Percentiles rank a stretch among this genome's conserved stretches.
Conservation (phyloP, 371 early-diverging fungal species). For the Actinomortierella wolfii region DNA sequence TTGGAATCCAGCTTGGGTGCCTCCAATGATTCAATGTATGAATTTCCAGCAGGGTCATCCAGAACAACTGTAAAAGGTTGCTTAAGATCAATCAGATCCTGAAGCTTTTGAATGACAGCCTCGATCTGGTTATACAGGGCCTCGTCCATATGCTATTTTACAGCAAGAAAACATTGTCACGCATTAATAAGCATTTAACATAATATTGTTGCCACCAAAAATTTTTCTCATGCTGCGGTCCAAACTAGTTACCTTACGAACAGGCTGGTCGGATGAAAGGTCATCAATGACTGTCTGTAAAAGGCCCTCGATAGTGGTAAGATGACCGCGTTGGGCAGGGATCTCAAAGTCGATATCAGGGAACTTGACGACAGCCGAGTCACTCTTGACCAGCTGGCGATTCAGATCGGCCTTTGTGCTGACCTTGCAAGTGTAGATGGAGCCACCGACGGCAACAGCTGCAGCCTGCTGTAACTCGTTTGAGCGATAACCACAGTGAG, state of each 20-base stretch:
- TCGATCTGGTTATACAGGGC: constrained; percentile 79
- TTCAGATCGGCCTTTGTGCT: constrained; percentile 76
- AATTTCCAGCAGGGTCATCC: constrained; percentile 94
- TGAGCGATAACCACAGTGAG: constrained; percentile 88
- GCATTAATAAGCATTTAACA: background rate
- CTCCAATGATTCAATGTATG: constrained; percentile 76
- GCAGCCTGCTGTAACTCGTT: constrained; percentile 92
- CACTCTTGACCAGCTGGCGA: constrained; percentile 93
- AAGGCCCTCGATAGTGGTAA: constrained; percentile 92
- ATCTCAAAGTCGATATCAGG: constrained; percentile 89
- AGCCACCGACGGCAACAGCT: constrained; percentile 81
- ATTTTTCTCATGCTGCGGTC: background rate
- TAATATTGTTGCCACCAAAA: background rate
- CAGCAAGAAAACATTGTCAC: background rate
- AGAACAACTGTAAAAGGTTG: constrained; percentile 75
- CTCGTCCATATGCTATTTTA: constrained; percentile 52
- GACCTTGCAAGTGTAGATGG: constrained; percentile 65
- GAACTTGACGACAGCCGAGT: constrained; percentile 78
- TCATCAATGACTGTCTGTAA: constrained; percentile 82
- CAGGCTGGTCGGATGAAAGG: constrained; percentile 74
- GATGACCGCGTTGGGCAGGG: constrained; percentile 80
- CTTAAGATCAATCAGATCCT: constrained; percentile 57
- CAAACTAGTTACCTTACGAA: constrained; percentile 61
- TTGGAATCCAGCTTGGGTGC: constrained; percentile 81
- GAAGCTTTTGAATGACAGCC: constrained; percentile 66